Evolutionary conservation across 441 rosid species (phyloP), one percentile per base, ranked within the genome.

Genomic region (Pelargonium cotyledonis): DNA sequence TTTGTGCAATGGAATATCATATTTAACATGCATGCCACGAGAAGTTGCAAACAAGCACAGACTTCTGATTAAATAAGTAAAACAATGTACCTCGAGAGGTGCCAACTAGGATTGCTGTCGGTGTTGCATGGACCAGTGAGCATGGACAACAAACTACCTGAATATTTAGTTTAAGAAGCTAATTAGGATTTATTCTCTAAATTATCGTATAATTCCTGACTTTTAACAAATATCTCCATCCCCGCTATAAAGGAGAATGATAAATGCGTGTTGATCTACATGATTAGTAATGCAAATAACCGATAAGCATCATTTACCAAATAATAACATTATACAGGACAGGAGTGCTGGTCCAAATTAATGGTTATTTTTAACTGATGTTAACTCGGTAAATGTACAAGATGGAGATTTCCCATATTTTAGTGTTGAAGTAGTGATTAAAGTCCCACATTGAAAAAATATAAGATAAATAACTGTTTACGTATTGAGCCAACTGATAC

Each of bases 131-230:
- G 68, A 96, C 96, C 79, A 91, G 80, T 44, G 97, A 97, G 76
- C 96, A 88, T 31, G 99, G 97, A 77, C 99, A 95, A 21, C 96
- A 95, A 70, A 91, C 99, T 68, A 91, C 97, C 97, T 95, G 88
- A 69, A 68, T 38, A 66, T 75, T 53, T 64, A 75, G 19, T 70
- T 35, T 16, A 10, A 61, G 40, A 16, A 26, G 29, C 6, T 61
- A 11, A 61, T 61, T 61, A 11, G 5, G 65, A 29, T 21, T 61
- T 61, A n/a, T 61, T 61, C 65, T 61, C 29, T 61, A 3, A 61
- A 61, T 5, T 61, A 23, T 8, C 23, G 23, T 19, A 60, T 10
- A 23, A 10, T 10, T 60, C 64, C 38, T 5, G 4, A 10, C 38
- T 60, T 60, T 31, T 60, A 23, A 60, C 26, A 0, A 10, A 43